Evolutionary conservation across 2,329 filamentous ascomycete genomes (phyloP).

Genomic region (Apiospora kogelbergensis): DNA sequence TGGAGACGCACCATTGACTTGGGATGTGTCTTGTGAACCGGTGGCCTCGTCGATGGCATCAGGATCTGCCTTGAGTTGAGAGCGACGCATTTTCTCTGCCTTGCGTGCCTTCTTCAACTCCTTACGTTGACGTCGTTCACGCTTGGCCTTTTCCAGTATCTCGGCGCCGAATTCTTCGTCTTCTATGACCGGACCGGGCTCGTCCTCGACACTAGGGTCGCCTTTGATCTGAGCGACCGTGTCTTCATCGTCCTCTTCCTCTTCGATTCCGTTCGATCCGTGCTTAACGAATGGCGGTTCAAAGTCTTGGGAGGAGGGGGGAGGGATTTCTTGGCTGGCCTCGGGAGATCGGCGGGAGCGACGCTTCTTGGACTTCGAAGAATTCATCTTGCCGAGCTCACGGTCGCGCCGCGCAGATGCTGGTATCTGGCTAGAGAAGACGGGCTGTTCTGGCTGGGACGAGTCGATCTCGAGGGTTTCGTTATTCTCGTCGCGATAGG

Average conservation of each 20-base stretch:
- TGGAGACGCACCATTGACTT: background rate
- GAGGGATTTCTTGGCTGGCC: background rate
- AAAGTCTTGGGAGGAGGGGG: background rate
- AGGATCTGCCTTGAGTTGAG: background rate
- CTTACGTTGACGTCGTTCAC: constrained; percentile 20
- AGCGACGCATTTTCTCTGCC: constrained; percentile 25
- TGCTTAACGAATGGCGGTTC: background rate
- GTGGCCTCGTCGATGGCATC: background rate
- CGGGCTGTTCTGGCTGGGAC: background rate
- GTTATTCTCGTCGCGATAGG: background rate
- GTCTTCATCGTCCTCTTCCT: background rate
- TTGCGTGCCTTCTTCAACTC: constrained; percentile 45
- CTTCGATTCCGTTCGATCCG: background rate
- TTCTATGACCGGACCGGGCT: background rate
- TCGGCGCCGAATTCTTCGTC: background rate
- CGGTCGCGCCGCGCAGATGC: constrained; percentile 5
- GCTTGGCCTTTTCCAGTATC: constrained; percentile 8
- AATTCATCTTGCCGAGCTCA: background rate
- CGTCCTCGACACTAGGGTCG: background rate
- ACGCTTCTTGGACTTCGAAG: constrained; percentile 8
- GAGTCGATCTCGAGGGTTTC: background rate
- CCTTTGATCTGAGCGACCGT: background rate
- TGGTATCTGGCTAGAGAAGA: constrained; percentile 13
- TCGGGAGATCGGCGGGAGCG: background rate
- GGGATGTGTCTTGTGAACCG: background rate